Evolutionary conservation across 305 asterid species (phyloP).

Genomic region (Fraxinus platypoda): DNA sequence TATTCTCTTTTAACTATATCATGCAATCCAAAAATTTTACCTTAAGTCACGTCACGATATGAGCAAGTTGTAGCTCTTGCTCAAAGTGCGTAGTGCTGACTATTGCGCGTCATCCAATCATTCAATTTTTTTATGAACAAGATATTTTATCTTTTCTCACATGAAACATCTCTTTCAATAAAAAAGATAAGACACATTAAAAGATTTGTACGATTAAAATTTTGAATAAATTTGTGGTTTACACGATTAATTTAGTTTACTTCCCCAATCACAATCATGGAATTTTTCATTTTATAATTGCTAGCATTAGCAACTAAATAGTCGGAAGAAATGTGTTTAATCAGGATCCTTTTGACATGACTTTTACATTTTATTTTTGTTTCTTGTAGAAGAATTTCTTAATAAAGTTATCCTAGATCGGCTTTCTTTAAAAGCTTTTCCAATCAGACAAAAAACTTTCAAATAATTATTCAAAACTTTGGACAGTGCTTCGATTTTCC

Average conservation of each 20-base stretch:
- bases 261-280: neutral
- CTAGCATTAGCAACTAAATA: neutral
- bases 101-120: neutral
- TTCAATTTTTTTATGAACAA: neutral
- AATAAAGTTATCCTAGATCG: neutral
- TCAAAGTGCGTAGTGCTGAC: neutral
- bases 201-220: neutral
- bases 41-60: neutral
- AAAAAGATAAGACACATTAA: neutral
- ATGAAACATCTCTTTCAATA: neutral
- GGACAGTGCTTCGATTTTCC: neutral
- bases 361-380: no score
- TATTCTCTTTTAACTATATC: neutral
- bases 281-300: no score
- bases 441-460: neutral
- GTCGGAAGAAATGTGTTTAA: neutral
- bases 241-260: neutral
- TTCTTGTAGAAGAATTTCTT: no score
- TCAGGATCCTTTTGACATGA: neutral
- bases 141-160: neutral
- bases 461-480: neutral
- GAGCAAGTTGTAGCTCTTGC: neutral
- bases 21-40: neutral
- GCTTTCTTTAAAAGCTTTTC: no score
- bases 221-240: neutral